Percentiles rank a stretch among this genome's conserved stretches.
phyloP scores from a whole-genome alignment of 164 flowering plant genomes.

The Brasenia schreberi region DNA sequence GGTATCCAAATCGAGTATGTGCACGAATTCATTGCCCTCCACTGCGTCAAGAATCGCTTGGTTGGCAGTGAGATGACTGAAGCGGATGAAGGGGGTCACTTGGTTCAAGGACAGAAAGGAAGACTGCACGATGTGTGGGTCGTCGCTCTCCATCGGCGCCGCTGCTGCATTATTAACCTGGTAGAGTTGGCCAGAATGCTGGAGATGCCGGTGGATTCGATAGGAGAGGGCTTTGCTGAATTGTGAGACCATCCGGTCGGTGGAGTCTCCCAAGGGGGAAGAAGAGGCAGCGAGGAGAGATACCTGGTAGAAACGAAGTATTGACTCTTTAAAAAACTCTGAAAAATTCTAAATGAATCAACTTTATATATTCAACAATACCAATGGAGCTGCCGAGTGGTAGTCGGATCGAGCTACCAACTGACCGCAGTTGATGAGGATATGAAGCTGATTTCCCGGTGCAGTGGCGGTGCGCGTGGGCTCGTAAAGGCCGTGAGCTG shows the following conservation, averaged over 20 bases:
- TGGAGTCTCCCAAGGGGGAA: conserved; percentile 70
- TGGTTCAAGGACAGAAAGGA: conserved; percentile 68
- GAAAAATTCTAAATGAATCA: no score
- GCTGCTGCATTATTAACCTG: neutral
- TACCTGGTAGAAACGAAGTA: neutral
- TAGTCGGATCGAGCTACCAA: conserved; percentile 51
- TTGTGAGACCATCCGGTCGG: conserved; percentile 51
- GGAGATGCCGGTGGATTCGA: conserved; percentile 25
- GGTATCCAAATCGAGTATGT: conserved; percentile 78
- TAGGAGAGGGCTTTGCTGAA: conserved; percentile 53
- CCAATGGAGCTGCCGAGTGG: conserved; percentile 46
- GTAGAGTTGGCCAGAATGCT: neutral
- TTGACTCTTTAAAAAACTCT: no score
- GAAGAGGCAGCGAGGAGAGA: conserved; percentile 43
- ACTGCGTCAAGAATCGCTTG: conserved; percentile 86
- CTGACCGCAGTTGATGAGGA: conserved; percentile 60
- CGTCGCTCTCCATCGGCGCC: neutral
- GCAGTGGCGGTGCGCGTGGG: conserved; percentile 5
- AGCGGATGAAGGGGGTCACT: conserved; percentile 77
- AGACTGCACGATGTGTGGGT: conserved; percentile 23
- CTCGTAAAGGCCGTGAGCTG: conserved; percentile 5
- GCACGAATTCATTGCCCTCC: conserved; percentile 41
- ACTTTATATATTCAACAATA: conserved; percentile 3
- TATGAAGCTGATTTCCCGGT: conserved; percentile 33
- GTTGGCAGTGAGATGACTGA: conserved; percentile 82